Evolutionary conservation across 73 alveolate species (phyloP).

Genomic region (Strombidium stylifer): DNA sequence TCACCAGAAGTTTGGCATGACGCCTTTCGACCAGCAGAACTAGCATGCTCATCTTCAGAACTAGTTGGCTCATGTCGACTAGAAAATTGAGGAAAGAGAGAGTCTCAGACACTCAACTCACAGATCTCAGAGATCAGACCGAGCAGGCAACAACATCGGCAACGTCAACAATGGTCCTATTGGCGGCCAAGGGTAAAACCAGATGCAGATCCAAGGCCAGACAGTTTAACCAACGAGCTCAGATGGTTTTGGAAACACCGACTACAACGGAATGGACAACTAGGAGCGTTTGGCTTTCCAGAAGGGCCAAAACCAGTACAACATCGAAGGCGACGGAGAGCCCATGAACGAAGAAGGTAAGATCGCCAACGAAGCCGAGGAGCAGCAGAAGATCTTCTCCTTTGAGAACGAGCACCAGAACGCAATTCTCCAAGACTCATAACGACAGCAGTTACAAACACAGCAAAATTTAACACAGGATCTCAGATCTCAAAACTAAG

Average conservation of each 20-base stretch:
- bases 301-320: background rate
- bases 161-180: no score
- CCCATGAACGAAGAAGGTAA: background rate
- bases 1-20: background rate
- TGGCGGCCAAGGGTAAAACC: no score
- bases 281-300: background rate
- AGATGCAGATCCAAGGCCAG: no score
- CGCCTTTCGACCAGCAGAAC: background rate
- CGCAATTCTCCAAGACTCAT: background rate
- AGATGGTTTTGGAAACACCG: conserved; percentile 38
- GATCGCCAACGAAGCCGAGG: conserved; percentile 1
- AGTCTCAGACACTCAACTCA: conserved; percentile 44
- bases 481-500: conserved; percentile 2
- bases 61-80: no score
- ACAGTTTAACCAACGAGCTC: no score
- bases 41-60: no score
- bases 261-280: conserved; percentile 3
- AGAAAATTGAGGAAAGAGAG: conserved; percentile 38
- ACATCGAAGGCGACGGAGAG: background rate
- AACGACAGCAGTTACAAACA: background rate
- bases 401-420: conserved; percentile 21
- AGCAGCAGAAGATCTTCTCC: conserved; percentile 28
- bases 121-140: conserved; percentile 40
- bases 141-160: conserved; percentile 14
- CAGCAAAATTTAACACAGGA: conserved; percentile 11